phyloP scores from a whole-genome alignment of 331 rosid genomes.

The Rhamnella rubrinervis region DNA sequence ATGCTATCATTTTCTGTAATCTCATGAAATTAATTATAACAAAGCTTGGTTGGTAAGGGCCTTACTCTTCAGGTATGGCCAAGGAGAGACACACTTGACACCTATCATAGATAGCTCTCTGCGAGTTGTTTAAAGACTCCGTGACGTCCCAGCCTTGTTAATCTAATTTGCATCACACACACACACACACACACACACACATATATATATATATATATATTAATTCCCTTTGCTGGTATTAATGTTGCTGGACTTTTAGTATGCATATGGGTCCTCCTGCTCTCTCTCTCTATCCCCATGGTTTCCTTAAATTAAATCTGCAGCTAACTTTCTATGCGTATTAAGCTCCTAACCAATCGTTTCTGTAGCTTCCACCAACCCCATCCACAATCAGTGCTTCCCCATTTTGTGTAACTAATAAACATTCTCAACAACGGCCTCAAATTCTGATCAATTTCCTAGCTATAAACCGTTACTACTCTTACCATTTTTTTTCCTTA shows the following conservation, averaged over 20 bases:
- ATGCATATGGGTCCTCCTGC: conserved; percentile 9
- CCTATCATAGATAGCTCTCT: background rate
- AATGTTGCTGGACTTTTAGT: background rate
- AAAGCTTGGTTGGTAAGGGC: conserved; percentile 14
- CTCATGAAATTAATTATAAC: background rate
- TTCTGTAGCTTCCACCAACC: background rate
- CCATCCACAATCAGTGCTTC: no score
- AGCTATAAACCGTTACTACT: no score
- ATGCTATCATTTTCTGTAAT: no score
- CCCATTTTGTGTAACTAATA: no score
- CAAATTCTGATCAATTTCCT: no score
- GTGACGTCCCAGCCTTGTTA: background rate
- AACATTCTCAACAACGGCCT: no score
- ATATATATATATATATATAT: background rate
- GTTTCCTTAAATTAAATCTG: conserved; percentile 3
- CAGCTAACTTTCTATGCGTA: background rate
- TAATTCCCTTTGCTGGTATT: background rate
- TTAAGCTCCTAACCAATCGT: background rate
- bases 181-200: no score
- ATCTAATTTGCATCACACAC: background rate
- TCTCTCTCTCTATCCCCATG: background rate
- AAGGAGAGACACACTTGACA: conserved; percentile 4
- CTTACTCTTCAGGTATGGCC: conserved; percentile 8
- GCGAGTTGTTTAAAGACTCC: conserved; percentile 9
- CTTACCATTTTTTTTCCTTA: no score